A percentile compares a stretch with the other conserved stretches of the same genome.
These are phyloP conservation scores for Triticum turgidum DNA, from an alignment of 176 grass and related monocot species.

Conservation along the genomic window DNA sequence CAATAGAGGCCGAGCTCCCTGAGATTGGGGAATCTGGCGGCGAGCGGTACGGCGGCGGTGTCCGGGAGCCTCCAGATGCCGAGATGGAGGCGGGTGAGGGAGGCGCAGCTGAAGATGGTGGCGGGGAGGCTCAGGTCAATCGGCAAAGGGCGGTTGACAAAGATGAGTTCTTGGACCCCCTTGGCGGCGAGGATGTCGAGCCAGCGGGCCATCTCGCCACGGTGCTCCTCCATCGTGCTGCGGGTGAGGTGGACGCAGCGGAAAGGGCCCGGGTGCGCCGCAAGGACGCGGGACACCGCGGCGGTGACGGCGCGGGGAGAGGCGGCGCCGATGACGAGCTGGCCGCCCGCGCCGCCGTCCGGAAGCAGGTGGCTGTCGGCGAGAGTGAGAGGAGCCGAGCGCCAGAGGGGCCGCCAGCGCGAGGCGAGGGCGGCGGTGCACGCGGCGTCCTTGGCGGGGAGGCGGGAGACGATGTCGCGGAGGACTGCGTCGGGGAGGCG, in stretches of 20 bases:
- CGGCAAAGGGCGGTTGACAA: not conserved
- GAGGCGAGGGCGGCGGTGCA: not conserved
- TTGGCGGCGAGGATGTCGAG: not conserved
- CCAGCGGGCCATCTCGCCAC: not conserved
- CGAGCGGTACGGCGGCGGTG: not conserved
- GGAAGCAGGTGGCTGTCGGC: not conserved
- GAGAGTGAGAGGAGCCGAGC: not conserved
- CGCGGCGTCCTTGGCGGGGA: not conserved
- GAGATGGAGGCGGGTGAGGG: not conserved
- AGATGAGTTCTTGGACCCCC: not conserved
- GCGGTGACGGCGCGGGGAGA: not conserved
- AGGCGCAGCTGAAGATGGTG: not conserved
- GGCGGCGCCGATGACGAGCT: not conserved
- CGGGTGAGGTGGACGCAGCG: not conserved
- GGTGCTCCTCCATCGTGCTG: not conserved
- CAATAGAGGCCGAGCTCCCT: not conserved
- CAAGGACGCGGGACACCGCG: not conserved
- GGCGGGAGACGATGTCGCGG: not conserved
- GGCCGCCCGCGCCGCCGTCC: not conserved
- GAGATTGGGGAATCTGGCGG: not conserved
- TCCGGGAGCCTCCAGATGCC: slow-evolving; percentile 8
- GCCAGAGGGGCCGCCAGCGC: not conserved
- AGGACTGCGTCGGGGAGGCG: not conserved
- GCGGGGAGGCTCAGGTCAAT: not conserved
- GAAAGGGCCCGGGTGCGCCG: not conserved